Evolutionary conservation across 306 rosid genomes (phyloP), one percentile per base, ranked within the genome.

Genomic region (Acacia confusa): DNA sequence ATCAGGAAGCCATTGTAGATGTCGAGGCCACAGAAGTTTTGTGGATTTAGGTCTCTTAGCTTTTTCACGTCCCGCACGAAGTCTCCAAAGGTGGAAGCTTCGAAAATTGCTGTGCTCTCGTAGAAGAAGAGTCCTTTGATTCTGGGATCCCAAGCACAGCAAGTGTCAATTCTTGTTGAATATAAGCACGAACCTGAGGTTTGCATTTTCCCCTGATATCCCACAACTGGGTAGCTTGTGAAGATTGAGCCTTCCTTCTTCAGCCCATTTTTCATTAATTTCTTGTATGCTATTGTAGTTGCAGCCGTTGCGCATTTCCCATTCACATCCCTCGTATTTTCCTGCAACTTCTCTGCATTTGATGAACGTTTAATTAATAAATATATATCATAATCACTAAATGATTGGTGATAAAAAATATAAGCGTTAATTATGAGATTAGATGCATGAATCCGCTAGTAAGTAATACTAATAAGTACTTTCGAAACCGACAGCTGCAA

Each of bases 91-190:
- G 20, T 84, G 1, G 88, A 16, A 19, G 88, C 87, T 1, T 89
- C 65, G 82, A 94, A 94, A 27, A 90, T 89, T 25, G 98, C 92
- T 0, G 93, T 91, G 50, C 85, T 86, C 74, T 94, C 93, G 22
- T 85, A 94, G 71, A 91, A 94, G 86, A 85, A 89, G 13, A 94
- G 83, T 17, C 98, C 94, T 7, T 87, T 82, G 82, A 89, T 86
- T 88, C 97, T 85, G 73, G 97, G 97, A 84, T 94, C 97, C 97
- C 97, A 94, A 25, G 93, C 84, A 82, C 98, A 91, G 0, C 97
- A 5, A 0, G 75, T 83, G 57, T 78, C 91, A 1, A 45, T 0
- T 58, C 24, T 75, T 40, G 85, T 76, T 34, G 97, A 87, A 44
- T 91, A 85, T 67, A 91, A 58, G 16, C 97, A 93, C 17, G 94